phyloP scores from a whole-genome alignment of 352 stramenopile genomes.

The Pythium scleroteichum region DNA sequence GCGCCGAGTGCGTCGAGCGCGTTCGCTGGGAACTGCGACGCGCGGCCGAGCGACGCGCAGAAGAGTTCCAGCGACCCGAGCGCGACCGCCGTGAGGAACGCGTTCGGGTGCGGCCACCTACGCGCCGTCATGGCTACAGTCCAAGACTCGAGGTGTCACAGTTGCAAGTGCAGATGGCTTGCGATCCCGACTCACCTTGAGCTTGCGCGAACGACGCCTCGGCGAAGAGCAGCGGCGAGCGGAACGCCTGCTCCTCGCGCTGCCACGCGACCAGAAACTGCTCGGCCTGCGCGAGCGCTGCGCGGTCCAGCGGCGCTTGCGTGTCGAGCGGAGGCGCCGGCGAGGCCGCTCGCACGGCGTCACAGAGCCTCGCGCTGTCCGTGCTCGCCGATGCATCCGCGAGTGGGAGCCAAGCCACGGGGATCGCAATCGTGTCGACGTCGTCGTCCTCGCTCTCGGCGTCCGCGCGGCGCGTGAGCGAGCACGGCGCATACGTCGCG shows the following conservation, averaged over 20 bases:
- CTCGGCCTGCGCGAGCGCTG: slow-evolving; percentile 29
- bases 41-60: slow-evolving; percentile 35
- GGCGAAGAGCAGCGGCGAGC: slow-evolving; percentile 60
- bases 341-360: neutral
- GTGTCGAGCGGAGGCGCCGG: neutral
- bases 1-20: slow-evolving; percentile 7
- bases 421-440: slow-evolving; percentile 25
- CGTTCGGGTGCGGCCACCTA: slow-evolving; percentile 50
- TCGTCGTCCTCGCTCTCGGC: slow-evolving; percentile 28
- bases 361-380: neutral
- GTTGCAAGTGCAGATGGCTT: slow-evolving; percentile 8
- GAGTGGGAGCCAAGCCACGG: slow-evolving; percentile 1
- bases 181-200: slow-evolving; percentile 33
- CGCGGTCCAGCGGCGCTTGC: slow-evolving; percentile 6
- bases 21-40: slow-evolving; percentile 47
- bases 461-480: slow-evolving; percentile 4
- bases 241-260: slow-evolving; percentile 47
- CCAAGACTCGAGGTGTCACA: neutral
- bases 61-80: slow-evolving; percentile 58
- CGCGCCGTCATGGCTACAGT: slow-evolving; percentile 5
- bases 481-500: slow-evolving; percentile 14
- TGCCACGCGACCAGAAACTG: slow-evolving; percentile 60
- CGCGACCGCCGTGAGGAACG: slow-evolving; percentile 51
- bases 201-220: slow-evolving; percentile 61
- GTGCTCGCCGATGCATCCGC: neutral